Base-by-base conservation (phyloP, 768 basidiomycete genomes). In the Termitomyces eurrhizus region DNA sequence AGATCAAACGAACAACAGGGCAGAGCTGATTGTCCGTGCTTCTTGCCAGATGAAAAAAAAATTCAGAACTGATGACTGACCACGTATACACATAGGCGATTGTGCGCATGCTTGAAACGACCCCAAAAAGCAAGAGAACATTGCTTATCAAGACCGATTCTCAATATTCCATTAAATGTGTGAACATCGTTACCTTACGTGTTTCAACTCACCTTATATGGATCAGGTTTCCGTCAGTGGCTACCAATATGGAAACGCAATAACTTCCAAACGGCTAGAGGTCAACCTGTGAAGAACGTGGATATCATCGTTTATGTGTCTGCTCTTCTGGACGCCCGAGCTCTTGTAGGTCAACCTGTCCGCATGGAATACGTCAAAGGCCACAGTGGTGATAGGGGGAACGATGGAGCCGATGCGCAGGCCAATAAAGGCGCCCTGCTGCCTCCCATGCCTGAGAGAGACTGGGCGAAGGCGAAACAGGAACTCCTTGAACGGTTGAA, bases 131-230 rank as follows among this genome's bases (percentile, higher is more conserved):
- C 12, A 77, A 78, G 50, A 79, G 71, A 33, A 78, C 84, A 0
- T 74, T 98, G 2, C 67, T 90, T 52, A 90, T 97, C 67, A 89
- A 88, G 66, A 88, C 92, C 0, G 95, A 98, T 72, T 97, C 95
- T 0, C 74, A 83, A 49, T 97, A 97, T 67, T 86, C 86, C 1
- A 93, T 93, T 4, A 74, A 84, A 52, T 94, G 95, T 95, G 62
- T 57, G 75, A 69, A 13, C 49, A 39, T 51, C 39, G 29, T 26
- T 26, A 60, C 32, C 58, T 33, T 55, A 7, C 49, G 7, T 33
- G 67, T 52, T 69, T 50, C 13, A n/a, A 41, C 37, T n/a, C 41
- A 44, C 29, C 41, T 55, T 33, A 55, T 49, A 7, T 48, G 14
- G 18, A 24, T 44, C 67, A 94, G 93, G 90, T 67, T 79, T 93